These are phyloP conservation scores for Sinapis alba DNA, from an alignment of 441 rosid genomes.

Conservation along the genomic window DNA sequence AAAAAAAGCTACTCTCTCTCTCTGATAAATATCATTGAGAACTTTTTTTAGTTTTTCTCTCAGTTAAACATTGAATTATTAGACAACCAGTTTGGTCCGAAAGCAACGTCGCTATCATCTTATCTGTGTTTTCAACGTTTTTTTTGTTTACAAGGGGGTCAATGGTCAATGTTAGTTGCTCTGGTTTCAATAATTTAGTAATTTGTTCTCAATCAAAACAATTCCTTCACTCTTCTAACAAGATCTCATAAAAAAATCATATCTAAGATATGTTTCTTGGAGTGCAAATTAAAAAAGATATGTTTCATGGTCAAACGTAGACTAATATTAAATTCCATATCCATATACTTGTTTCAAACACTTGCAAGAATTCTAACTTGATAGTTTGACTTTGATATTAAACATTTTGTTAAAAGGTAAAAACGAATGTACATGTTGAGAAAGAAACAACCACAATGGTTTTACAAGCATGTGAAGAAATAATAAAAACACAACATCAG, in stretches of 20 bases:
- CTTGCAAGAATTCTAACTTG: background rate
- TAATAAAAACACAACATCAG: background rate
- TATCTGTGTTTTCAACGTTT: background rate
- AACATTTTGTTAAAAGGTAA: background rate
- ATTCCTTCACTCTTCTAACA: slow-evolving; percentile 12
- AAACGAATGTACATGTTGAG: background rate
- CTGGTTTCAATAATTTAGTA: background rate
- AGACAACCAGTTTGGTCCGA: slow-evolving; percentile 13
- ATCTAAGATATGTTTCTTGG: background rate
- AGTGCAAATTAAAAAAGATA: too few relatives aligned
- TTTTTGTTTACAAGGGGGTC: background rate
- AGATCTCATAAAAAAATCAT: background rate
- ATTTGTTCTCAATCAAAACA: slow-evolving; percentile 13
- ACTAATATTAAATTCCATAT: background rate
- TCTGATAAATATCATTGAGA: too few relatives aligned
- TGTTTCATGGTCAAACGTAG: background rate
- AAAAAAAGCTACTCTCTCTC: too few relatives aligned
- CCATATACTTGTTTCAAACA: background rate
- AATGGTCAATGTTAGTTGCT: slow-evolving; percentile 24
- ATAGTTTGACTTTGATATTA: background rate
- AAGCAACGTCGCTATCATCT: slow-evolving; percentile 9
- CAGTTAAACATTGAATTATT: background rate
- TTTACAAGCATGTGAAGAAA: background rate
- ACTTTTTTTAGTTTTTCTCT: too few relatives aligned
- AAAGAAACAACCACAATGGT: background rate